Evolutionary conservation across 208 protist genomes (phyloP), one percentile per base, ranked within the genome.

Genomic region (Acanthamoeba royreba): DNA sequence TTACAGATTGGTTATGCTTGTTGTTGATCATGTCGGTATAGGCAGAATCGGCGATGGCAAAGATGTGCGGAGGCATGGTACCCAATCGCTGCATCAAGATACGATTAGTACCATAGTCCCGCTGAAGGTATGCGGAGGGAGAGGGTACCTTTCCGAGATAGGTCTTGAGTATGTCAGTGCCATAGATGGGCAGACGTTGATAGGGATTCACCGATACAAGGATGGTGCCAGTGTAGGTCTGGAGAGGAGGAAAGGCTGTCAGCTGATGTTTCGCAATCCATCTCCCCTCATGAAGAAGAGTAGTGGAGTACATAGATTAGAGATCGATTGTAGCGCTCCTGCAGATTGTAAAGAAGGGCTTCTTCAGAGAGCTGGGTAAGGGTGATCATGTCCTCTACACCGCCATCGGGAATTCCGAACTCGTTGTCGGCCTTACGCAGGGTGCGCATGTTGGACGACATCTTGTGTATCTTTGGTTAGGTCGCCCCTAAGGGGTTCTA

Each of bases 161-260:
- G 53, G 42, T 55, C 38, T 92, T 92, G 17, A 92, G n/a, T 4
- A 69, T 74, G 8, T 79, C 53, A 8, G 40, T 31, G n/a, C 43
- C 28, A 79, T 79, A 81, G 45, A 79, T 77, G 66, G 58, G 66
- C n/a, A 52, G 87, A 0, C 58, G 87, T 38, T 96, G 79, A 35
- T 96, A 97, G 25, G 96, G 96, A 89, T 97, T 97, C 3, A 97
- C 93, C 9, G 96, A 94, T 1, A 97, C 93, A 2, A 97, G 88
- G 69, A 97, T 97, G 4, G 94, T 93, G 22, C 96, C 96, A 9
- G 93, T 95, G 55, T 95, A 95, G n/a, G 95, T 96, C 88, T 95
- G 58, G 7, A 43, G 13, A 77, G 7, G 13, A 17, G 25, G 4
- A 11, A 42, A 22, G n/a, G 72, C 4, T 69, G 58, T 28, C n/a